Conservation (phyloP, 306 rosid species). For the Trifolium subterraneum region DNA sequence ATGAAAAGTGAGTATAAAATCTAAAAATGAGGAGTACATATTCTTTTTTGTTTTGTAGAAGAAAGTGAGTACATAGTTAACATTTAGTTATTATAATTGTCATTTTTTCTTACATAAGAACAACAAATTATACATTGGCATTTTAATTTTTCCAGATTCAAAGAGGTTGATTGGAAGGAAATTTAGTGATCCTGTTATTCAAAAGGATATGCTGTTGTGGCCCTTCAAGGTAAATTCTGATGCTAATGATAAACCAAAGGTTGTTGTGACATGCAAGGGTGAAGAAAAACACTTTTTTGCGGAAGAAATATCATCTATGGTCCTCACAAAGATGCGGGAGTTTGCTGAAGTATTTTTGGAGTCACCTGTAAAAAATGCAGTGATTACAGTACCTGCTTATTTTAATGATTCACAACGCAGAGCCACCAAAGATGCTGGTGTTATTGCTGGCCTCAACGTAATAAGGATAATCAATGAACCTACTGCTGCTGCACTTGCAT, state of each 20-base stretch:
- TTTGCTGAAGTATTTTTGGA: conserved; percentile 46
- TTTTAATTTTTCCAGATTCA: background rate
- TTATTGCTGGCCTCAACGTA: conserved; percentile 48
- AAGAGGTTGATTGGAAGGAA: conserved; percentile 1
- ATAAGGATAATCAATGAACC: conserved; percentile 51
- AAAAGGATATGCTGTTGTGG: background rate
- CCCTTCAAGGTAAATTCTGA: background rate
- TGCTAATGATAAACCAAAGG: background rate
- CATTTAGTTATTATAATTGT: too few species aligned
- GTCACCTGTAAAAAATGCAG: conserved; percentile 50
- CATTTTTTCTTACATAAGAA: too few species aligned
- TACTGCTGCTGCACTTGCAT: conserved; percentile 59
- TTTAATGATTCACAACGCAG: conserved; percentile 58
- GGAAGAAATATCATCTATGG: conserved; percentile 53
- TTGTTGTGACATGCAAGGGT: background rate
- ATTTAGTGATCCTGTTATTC: background rate
- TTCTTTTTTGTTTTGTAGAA: too few species aligned
- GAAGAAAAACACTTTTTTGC: background rate
- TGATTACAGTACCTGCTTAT: conserved; percentile 64
- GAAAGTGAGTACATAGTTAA: too few species aligned
- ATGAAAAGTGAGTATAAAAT: too few species aligned
- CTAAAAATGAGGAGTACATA: too few species aligned
- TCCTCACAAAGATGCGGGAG: conserved; percentile 57
- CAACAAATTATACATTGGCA: too few species aligned
- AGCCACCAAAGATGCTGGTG: conserved; percentile 44